These are phyloP conservation scores for Cladosporium phlei DNA, from an alignment of 2,329 filamentous ascomycete species.

Conservation along the genomic window DNA sequence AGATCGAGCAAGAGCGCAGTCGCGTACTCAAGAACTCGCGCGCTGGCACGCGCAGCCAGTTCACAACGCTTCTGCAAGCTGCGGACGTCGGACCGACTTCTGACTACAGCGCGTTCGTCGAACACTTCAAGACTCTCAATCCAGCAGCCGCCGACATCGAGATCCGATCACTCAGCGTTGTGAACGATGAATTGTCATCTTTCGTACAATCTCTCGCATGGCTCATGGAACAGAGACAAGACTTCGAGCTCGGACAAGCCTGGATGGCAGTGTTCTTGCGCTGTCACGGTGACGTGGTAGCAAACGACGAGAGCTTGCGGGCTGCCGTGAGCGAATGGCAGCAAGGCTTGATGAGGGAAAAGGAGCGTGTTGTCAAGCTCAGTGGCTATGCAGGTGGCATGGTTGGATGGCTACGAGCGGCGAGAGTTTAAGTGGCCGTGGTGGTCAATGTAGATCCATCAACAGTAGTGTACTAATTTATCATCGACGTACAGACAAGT, in stretches of 20 bases:
- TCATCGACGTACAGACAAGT: too few species aligned
- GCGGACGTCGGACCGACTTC: constrained; percentile 38
- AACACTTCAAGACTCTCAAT: constrained; percentile 72
- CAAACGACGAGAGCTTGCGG: constrained; percentile 29
- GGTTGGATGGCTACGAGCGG: constrained; percentile 21
- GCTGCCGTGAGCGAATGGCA: constrained; percentile 9
- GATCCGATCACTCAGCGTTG: constrained; percentile 67
- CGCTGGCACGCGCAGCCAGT: constrained; percentile 28
- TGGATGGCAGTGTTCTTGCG: constrained; percentile 96
- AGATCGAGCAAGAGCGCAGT: constrained; percentile 29
- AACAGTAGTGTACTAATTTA: too few species aligned
- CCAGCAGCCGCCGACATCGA: constrained; percentile 87
- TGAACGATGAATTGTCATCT: constrained; percentile 60
- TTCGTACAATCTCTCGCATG: constrained; percentile 79
- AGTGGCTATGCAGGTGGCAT: constrained; percentile 15
- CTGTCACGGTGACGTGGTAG: constrained; percentile 63
- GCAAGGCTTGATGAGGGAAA: constrained; percentile 8
- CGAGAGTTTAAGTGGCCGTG: constrained; percentile 16
- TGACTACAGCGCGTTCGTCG: constrained; percentile 65
- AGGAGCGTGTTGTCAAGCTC: constrained; percentile 11
- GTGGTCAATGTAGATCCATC: neutral
- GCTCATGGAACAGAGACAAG: constrained; percentile 62
- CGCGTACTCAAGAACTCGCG: constrained; percentile 27
- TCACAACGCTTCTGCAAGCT: constrained; percentile 47
- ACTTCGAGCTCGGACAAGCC: constrained; percentile 91